Evolutionary conservation across 495 filamentous ascomycete species (phyloP).

Genomic region (Lophiostoma macrostomum): DNA sequence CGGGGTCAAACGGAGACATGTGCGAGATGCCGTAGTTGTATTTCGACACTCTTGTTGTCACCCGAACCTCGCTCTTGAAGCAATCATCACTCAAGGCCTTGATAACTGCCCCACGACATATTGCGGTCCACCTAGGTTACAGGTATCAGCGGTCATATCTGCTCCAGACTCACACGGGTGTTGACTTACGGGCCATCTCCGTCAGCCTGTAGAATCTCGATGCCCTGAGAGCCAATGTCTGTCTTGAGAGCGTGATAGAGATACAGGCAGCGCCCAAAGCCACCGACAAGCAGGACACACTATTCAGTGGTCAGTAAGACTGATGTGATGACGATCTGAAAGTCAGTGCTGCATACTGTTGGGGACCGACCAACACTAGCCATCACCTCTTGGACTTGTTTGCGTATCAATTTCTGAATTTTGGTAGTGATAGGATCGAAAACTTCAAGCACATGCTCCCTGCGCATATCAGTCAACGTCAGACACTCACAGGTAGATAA

Average conservation of each 20-base stretch:
- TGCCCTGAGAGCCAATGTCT: neutral
- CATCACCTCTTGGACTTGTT: too few relatives aligned
- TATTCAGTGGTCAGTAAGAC: neutral
- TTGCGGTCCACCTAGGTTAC: slow-evolving; percentile 21
- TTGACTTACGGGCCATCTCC: slow-evolving; percentile 6
- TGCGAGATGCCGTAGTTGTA: slow-evolving; percentile 17
- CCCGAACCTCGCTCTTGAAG: neutral
- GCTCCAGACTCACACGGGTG: neutral
- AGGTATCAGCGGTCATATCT: neutral
- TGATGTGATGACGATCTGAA: neutral
- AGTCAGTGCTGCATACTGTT: too few relatives aligned
- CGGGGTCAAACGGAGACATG: neutral
- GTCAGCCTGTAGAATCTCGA: neutral
- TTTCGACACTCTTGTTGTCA: slow-evolving; percentile 11
- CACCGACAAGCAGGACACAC: slow-evolving; percentile 20
- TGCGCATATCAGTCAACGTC: too few relatives aligned
- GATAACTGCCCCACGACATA: slow-evolving; percentile 28
- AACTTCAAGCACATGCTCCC: too few relatives aligned
- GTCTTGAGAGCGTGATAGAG: slow-evolving; percentile 7
- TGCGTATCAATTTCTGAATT: too few relatives aligned
- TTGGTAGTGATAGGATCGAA: too few relatives aligned
- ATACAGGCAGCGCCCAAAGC: slow-evolving; percentile 11
- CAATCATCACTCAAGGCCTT: slow-evolving; percentile 4
- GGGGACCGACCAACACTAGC: too few relatives aligned
- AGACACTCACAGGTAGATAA: too few relatives aligned